These are phyloP conservation scores for Phyllosticta capitalensis DNA, from an alignment of 2,329 filamentous ascomycete species.

Conservation along the genomic window DNA sequence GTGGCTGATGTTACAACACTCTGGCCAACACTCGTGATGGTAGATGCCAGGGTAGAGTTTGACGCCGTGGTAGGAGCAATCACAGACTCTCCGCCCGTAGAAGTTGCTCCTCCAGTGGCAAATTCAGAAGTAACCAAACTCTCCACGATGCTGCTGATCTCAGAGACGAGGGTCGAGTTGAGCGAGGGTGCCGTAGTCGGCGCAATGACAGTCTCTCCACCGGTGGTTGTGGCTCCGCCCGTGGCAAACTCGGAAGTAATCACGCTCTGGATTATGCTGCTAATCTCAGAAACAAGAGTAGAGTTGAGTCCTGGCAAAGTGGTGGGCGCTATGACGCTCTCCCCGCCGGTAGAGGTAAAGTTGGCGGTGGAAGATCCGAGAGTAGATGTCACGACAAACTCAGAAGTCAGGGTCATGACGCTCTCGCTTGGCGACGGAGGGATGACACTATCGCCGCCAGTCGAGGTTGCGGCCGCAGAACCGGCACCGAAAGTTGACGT, in stretches of 20 bases:
- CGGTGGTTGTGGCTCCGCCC: not conserved
- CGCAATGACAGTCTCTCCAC: not conserved
- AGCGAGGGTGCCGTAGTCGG: not conserved
- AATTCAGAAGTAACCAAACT: too few species aligned
- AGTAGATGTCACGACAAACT: not conserved
- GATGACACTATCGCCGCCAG: not conserved
- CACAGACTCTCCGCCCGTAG: not conserved
- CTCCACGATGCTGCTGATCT: not conserved
- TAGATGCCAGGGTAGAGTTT: not conserved
- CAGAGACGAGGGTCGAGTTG: not conserved
- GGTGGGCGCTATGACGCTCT: not conserved
- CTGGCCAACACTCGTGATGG: not conserved
- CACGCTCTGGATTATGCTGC: not conserved
- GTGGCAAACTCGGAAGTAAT: not conserved
- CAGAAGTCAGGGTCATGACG: not conserved
- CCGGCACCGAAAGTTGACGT: not conserved
- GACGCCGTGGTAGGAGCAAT: not conserved
- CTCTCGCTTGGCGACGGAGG: not conserved
- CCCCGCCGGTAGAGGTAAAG: conserved; percentile 11
- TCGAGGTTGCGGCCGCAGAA: not conserved
- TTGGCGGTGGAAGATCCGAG: not conserved
- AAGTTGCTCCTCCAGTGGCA: not conserved
- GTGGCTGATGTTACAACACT: conserved; percentile 4
- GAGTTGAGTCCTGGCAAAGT: not conserved
- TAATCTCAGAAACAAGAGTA: not conserved